phyloP scores from a whole-genome alignment of 2,329 filamentous ascomycete species.

The Fusarium devonianum region DNA sequence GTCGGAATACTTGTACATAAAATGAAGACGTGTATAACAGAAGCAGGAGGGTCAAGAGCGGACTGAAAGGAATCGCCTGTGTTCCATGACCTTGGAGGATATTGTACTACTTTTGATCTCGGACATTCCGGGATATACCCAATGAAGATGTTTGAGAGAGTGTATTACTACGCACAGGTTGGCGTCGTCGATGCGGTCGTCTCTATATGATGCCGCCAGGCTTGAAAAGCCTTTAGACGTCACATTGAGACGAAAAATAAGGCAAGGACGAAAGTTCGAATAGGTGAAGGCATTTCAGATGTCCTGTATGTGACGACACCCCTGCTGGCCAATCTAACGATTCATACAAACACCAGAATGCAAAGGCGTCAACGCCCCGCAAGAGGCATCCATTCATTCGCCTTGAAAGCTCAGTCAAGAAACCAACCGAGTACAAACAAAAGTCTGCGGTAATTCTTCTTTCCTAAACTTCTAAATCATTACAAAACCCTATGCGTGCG shows the following conservation, averaged over 20 bases:
- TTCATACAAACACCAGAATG: conserved; percentile 38
- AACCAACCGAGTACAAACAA: conserved; percentile 30
- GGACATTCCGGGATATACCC: background rate
- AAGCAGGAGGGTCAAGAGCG: conserved; percentile 3
- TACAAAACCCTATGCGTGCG: conserved; percentile 34
- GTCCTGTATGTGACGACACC: too few relatives aligned
- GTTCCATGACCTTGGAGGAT: conserved; percentile 6
- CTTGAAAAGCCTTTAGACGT: too few relatives aligned
- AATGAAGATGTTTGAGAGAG: conserved; percentile 4
- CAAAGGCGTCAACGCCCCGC: conserved; percentile 26
- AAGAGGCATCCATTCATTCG: conserved; percentile 31
- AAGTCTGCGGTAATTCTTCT: conserved; percentile 27
- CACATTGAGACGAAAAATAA: too few relatives aligned
- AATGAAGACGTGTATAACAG: conserved; percentile 38
- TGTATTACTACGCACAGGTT: background rate
- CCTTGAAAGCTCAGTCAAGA: conserved; percentile 30
- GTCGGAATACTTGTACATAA: conserved; percentile 36
- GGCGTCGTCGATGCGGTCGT: background rate
- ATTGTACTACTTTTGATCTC: conserved; percentile 1
- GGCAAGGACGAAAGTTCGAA: too few relatives aligned
- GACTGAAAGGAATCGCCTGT: conserved; percentile 7
- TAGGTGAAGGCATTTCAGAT: too few relatives aligned
- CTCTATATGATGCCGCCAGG: background rate
- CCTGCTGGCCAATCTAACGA: too few relatives aligned
- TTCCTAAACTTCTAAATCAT: conserved; percentile 38